Evolutionary conservation across 2,329 filamentous ascomycete genomes (phyloP), one percentile per base, ranked within the genome.

Genomic region (Apiospora rasikravindrae): DNA sequence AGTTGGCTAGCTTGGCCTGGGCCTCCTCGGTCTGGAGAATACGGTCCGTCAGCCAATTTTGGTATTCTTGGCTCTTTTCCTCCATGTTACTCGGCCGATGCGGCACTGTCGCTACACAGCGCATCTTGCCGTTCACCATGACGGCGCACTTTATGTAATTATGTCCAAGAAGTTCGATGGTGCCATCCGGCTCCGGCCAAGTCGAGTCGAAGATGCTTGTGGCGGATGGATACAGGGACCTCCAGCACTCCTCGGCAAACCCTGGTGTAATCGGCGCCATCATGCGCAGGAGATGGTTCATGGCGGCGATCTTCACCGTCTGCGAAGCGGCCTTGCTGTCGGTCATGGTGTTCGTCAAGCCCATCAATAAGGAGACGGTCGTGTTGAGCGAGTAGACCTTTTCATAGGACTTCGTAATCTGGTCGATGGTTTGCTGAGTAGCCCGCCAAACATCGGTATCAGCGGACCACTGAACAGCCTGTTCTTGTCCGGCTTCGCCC

Each of bases 211-310:
- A 87, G 71, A 87, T 81, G 45, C 86, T 85, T 2, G 75, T 76
- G 1, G 76, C 67, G 0, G 75, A 74, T 1, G 84, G 82, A 68
- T 83, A 79, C 4, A 95, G 85, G 1, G 88, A 77, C 73, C 88
- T 86, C 93, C 93, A 97, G 80, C 91, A 93, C 83, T 97, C 94
- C 76, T 96, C 94, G 1, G 94, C 88, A 73, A 96, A 90, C 0
- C 93, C 93, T 0, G 95, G 95, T 0, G 93, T 90, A 70, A 97
- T 90, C 4, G 95, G 95, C 0, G 94, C 93, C 76, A 95, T 85
- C 84, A 97, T 89, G 69, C 90, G 89, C 53, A 96, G 80, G 11
- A 97, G 87, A 4, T 86, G 83, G 1, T 86, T 85, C 0, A 86
- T 81, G 0, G 90, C 86, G 33, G 86, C 82, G 61, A 84, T 82